phyloP scores from a whole-genome alignment of 768 basidiomycete genomes.

The Suillus plorans region DNA sequence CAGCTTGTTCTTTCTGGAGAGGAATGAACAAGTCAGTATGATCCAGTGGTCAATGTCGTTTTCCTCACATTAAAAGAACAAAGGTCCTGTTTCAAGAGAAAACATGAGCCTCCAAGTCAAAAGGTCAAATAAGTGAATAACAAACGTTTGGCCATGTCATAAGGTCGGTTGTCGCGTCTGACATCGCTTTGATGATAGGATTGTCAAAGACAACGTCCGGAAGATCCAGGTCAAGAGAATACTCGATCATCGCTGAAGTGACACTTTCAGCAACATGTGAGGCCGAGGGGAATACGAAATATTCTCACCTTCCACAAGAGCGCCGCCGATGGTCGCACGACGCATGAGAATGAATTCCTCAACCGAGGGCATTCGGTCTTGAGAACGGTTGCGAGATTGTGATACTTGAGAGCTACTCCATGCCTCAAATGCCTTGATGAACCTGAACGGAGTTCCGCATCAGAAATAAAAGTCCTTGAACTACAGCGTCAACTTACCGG shows the following conservation, averaged over 20 bases:
- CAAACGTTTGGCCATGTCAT: slow-evolving; percentile 44
- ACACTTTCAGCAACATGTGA: slow-evolving; percentile 3
- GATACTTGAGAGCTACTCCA: slow-evolving; percentile 37
- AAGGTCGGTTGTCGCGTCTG: slow-evolving; percentile 39
- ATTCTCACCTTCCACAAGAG: slow-evolving; percentile 37
- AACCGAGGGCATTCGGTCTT: slow-evolving; percentile 36
- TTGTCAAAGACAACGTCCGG: slow-evolving; percentile 36
- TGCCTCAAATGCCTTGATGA: slow-evolving; percentile 33
- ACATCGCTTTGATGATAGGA: slow-evolving; percentile 35
- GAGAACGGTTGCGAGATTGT: slow-evolving; percentile 34
- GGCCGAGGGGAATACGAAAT: not conserved
- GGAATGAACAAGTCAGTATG: slow-evolving; percentile 8
- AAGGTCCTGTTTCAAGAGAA: slow-evolving; percentile 21
- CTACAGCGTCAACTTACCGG: slow-evolving; percentile 21
- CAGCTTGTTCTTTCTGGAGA: slow-evolving; percentile 38
- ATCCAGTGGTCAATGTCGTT: slow-evolving; percentile 7
- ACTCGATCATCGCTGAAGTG: slow-evolving; percentile 34
- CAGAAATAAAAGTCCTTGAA: slow-evolving; percentile 2
- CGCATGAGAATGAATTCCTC: slow-evolving; percentile 39
- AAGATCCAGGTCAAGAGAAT: slow-evolving; percentile 37
- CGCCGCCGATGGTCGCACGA: slow-evolving; percentile 36
- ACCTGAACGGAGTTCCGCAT: slow-evolving; percentile 20
- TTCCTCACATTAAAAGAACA: slow-evolving; percentile 31
- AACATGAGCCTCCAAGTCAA: slow-evolving; percentile 14
- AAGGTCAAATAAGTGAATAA: slow-evolving; percentile 9